Conservation (phyloP, 1,284 basidiomycete species). For the Hypsizygus ulmarius region DNA sequence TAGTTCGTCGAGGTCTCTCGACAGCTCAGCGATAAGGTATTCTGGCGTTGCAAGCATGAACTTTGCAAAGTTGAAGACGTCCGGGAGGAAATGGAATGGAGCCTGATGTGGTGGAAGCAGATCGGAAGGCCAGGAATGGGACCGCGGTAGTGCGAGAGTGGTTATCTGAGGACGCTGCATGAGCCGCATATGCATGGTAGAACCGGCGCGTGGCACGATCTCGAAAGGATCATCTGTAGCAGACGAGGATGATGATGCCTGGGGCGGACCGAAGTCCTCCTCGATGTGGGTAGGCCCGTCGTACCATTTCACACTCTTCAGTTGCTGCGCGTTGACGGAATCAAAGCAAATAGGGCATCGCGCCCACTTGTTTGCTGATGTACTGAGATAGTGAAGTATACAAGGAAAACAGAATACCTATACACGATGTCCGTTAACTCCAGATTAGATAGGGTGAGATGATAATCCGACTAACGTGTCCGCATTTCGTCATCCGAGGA, state of each 20-base stretch:
- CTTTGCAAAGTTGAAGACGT: conserved; percentile 85
- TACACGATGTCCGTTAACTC: conserved; percentile 14
- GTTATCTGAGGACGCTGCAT: conserved; percentile 93
- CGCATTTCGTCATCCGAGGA: conserved; percentile 96
- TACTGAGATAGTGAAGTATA: conserved; percentile 88
- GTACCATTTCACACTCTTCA: conserved; percentile 90
- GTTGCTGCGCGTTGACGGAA: conserved; percentile 85
- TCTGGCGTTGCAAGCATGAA: conserved; percentile 96
- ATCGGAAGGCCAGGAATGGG: conserved; percentile 90
- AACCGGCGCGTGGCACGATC: conserved; percentile 46
- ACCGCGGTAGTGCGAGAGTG: conserved; percentile 92
- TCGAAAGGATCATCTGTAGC: conserved; percentile 33
- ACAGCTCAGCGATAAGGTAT: conserved; percentile 75
- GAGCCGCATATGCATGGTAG: conserved; percentile 79
- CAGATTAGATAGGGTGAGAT: conserved; percentile 7
- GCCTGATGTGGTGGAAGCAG: conserved; percentile 88
- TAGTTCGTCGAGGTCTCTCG: conserved; percentile 74
- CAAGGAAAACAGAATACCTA: conserved; percentile 90
- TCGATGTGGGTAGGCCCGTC: conserved; percentile 43
- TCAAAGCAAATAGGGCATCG: conserved; percentile 97
- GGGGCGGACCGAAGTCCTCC: conserved; percentile 31
- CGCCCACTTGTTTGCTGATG: conserved; percentile 83
- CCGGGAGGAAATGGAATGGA: conserved; percentile 94
- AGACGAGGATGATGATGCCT: conserved; percentile 48
- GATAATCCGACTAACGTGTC: conserved; percentile 71